A percentile compares a stretch with the other conserved stretches of the same genome.
Evolutionary conservation across 805 yeast genomes (phyloP).

Genomic region (Zygosaccharomyces rouxii): DNA sequence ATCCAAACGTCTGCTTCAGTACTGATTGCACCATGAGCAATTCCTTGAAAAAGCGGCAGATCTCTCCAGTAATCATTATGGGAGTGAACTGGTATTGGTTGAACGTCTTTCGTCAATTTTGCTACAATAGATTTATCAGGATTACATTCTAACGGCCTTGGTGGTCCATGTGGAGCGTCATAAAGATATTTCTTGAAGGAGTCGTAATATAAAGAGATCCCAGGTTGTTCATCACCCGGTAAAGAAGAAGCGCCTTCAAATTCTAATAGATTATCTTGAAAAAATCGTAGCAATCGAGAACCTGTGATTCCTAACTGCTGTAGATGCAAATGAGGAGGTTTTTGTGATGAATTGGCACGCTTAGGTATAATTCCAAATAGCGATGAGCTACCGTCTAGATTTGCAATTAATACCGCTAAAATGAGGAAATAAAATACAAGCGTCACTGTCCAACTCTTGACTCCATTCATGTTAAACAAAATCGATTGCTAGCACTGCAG

Average conservation of each 20-base stretch:
- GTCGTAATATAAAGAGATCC: conserved; percentile 20
- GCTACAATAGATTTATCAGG: conserved; percentile 20
- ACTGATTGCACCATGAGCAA: conserved; percentile 47
- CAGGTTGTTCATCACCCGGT: not conserved
- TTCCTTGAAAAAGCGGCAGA: conserved; percentile 55
- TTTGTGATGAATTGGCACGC: conserved; percentile 1
- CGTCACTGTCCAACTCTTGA: conserved; percentile 11
- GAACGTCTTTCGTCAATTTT: conserved; percentile 26
- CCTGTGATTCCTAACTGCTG: conserved; percentile 19
- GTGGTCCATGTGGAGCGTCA: not conserved
- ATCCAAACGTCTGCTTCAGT: conserved; percentile 68
- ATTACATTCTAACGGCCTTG: conserved; percentile 7
- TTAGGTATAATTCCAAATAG: conserved; percentile 6
- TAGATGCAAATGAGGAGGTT: not conserved
- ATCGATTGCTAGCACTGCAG: no score
- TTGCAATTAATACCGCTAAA: conserved; percentile 10
- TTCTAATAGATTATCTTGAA: conserved; percentile 11
- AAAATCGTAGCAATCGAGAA: conserved; percentile 10
- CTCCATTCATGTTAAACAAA: conserved; percentile 1
- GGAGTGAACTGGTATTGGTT: conserved; percentile 44
- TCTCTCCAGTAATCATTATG: conserved; percentile 69
- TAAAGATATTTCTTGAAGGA: conserved; percentile 13
- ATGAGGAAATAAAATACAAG: conserved; percentile 9
- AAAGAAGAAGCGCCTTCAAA: not conserved
- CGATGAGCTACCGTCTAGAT: conserved; percentile 6